Conservation (phyloP, 805 yeast species). For the Yarrowia yakushimensis region DNA sequence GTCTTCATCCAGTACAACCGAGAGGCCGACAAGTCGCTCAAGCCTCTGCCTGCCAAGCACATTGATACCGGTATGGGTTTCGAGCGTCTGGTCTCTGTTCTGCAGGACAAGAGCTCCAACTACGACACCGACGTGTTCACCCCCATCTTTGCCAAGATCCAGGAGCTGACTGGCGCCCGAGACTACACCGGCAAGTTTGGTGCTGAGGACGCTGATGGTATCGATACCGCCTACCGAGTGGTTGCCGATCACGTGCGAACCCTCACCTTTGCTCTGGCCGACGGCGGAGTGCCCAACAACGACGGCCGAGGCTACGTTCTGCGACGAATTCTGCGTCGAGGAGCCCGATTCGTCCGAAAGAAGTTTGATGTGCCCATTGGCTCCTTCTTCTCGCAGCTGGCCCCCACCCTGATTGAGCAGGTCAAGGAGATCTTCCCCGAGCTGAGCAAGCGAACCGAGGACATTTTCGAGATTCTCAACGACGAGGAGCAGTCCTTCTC, state of each 20-base stretch:
- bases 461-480: conserved; percentile 82
- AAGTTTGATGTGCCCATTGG: conserved; percentile 96
- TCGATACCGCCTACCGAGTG: conserved; percentile 97
- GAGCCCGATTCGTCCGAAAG: conserved; percentile 94
- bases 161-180: conserved; percentile 90
- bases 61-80: conserved; percentile 99
- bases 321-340: conserved; percentile 96
- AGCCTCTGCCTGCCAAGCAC: conserved; percentile 87
- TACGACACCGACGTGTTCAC: conserved; percentile 96
- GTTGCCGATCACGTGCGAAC: conserved; percentile 98
- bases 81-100: conserved; percentile 91
- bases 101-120: conserved; percentile 88
- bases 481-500: conserved; percentile 97
- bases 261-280: conserved; percentile 90
- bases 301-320: conserved; percentile 98
- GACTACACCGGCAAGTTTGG: conserved; percentile 92
- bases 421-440: conserved; percentile 91
- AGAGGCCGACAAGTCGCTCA: conserved; percentile 78
- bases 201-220: conserved; percentile 85
- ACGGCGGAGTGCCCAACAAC: conserved; percentile 99
- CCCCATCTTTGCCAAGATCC: conserved; percentile 81
- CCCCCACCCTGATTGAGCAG: conserved; percentile 89
- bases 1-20: conserved; percentile 97
- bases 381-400: conserved; percentile 82
- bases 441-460: conserved; percentile 62